Conservation (phyloP, 352 stramenopile species). For the Phytopythium kandeliae region DNA sequence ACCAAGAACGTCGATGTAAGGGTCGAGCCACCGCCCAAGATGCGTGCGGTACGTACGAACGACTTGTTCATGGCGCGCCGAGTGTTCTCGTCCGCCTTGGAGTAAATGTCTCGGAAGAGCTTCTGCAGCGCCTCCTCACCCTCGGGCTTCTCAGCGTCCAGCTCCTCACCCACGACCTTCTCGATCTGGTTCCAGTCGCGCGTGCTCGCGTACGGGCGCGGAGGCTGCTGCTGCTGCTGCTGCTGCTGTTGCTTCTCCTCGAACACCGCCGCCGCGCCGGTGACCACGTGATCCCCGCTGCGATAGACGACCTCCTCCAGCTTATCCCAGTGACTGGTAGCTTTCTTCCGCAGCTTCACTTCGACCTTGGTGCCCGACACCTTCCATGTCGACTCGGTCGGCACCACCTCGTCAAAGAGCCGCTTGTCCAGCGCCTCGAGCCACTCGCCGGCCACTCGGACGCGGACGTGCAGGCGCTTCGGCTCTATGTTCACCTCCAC, state of each 20-base stretch:
- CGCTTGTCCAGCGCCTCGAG: slow-evolving; percentile 56
- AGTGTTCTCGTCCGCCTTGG: slow-evolving; percentile 88
- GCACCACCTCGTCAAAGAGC: slow-evolving; percentile 71
- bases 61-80: slow-evolving; percentile 92
- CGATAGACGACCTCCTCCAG: slow-evolving; percentile 54
- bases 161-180: slow-evolving; percentile 66
- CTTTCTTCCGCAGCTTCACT: slow-evolving; percentile 77
- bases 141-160: slow-evolving; percentile 86
- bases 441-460: slow-evolving; percentile 42
- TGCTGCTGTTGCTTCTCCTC: slow-evolving; percentile 49
- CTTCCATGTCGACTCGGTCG: slow-evolving; percentile 46
- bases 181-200: slow-evolving; percentile 89
- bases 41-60: slow-evolving; percentile 87
- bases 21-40: too few species aligned
- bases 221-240: slow-evolving; percentile 27
- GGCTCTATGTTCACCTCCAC: slow-evolving; percentile 49
- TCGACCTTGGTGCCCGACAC: slow-evolving; percentile 75
- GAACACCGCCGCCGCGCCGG: slow-evolving; percentile 49
- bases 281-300: slow-evolving; percentile 38
- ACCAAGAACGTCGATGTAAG: too few species aligned
- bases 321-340: slow-evolving; percentile 58
- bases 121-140: slow-evolving; percentile 90
- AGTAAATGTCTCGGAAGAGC: slow-evolving; percentile 91
- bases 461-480: slow-evolving; percentile 42
- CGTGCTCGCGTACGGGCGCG: slow-evolving; percentile 73